phyloP scores from a whole-genome alignment of 1,139 yeast genomes.

The Kurtzmaniella quercitrusa region DNA sequence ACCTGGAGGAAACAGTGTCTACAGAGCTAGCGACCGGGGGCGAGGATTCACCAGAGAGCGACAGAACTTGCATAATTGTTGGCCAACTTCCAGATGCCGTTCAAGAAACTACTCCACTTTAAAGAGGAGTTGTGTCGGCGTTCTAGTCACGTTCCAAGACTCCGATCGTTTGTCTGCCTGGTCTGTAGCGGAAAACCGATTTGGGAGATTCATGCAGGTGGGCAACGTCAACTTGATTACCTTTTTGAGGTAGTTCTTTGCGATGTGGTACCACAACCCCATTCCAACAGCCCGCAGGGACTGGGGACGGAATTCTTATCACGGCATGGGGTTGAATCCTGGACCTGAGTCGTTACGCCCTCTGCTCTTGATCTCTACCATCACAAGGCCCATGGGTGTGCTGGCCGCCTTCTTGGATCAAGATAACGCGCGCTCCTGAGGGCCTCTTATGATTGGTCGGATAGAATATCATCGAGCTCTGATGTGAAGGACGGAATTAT shows the following conservation, averaged over 20 bases:
- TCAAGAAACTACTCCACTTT: neutral
- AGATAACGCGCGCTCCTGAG: neutral
- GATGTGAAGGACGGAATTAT: too few relatives aligned
- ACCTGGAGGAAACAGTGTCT: too few relatives aligned
- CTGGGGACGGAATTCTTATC: too few relatives aligned
- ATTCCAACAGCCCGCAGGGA: too few relatives aligned
- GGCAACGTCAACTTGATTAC: neutral
- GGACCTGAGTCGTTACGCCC: neutral
- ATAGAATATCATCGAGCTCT: too few relatives aligned
- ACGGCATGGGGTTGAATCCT: neutral
- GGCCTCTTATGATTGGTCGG: neutral
- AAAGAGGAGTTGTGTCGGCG: neutral
- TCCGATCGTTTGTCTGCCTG: neutral
- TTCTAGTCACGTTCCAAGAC: neutral
- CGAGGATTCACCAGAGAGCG: too few relatives aligned
- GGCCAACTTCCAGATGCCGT: too few relatives aligned
- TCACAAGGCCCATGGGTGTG: too few relatives aligned
- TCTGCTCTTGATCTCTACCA: neutral
- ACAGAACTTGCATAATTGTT: too few relatives aligned
- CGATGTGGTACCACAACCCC: neutral
- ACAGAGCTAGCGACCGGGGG: too few relatives aligned
- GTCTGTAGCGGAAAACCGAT: neutral
- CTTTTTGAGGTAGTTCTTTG: slow-evolving; percentile 1
- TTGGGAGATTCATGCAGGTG: neutral
- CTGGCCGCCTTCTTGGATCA: neutral